A percentile compares a stretch with the other conserved stretches of the same genome.
phyloP scores from a whole-genome alignment of 257 asterid genomes.

The Gynochthodes officinalis region DNA sequence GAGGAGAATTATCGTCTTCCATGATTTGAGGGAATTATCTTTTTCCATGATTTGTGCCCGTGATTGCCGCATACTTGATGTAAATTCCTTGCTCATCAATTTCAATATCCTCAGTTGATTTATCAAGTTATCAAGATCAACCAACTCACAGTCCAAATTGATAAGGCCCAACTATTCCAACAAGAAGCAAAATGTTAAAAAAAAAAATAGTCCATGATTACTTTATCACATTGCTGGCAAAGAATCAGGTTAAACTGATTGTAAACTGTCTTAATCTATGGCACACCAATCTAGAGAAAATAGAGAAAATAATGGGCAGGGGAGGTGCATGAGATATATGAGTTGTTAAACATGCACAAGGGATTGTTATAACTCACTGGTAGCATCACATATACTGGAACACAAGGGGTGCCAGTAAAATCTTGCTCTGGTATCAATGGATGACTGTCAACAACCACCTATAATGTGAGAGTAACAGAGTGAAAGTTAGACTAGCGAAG shows the following conservation, averaged over 20 bases:
- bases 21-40: too few species aligned
- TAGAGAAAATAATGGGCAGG: too few species aligned
- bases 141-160: slow-evolving; percentile 56
- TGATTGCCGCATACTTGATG: too few species aligned
- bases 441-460: slow-evolving; percentile 18
- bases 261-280: neutral
- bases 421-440: slow-evolving; percentile 48
- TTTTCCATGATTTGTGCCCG: too few species aligned
- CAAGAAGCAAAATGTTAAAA: neutral
- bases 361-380: slow-evolving; percentile 51
- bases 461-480: neutral
- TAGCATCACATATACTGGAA: slow-evolving; percentile 69
- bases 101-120: slow-evolving; percentile 53
- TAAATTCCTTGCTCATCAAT: too few species aligned
- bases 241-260: neutral
- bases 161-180: slow-evolving; percentile 50
- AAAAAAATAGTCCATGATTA: neutral
- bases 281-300: neutral
- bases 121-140: slow-evolving; percentile 44
- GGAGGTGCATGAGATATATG: neutral
- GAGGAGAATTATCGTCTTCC: too few species aligned
- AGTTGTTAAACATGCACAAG: slow-evolving; percentile 6
- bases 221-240: neutral
- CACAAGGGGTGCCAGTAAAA: slow-evolving; percentile 59
- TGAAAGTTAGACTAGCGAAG: neutral